Base-by-base conservation (phyloP, 305 asterid genomes). In the Fraxinus velutina region DNA sequence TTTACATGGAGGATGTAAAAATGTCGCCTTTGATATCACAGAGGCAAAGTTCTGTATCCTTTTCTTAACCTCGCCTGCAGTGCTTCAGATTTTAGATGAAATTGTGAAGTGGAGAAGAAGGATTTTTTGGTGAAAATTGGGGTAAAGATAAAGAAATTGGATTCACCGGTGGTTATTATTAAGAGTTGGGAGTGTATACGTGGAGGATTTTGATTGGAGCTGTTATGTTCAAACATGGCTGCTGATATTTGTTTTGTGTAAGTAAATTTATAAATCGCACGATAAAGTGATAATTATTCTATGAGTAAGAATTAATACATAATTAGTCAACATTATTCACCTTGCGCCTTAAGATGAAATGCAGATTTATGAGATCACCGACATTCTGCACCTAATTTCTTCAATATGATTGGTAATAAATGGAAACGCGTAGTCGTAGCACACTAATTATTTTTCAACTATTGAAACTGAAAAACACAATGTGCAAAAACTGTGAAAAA, bases 161-260 rank as follows among this genome's bases (percentile, higher is more conserved):
- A 8, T 6, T 60, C 32, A 9, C 29, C 0, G 39, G 77, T 17
- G 44, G 27, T 24, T 24, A 80, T 52, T 80, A 71, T 64, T 21
- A n/a, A 76, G 79, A 71, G 60, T 17, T 36, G 4, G 12, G 33
- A 0, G 73, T 9, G 81, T 73, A n/a, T 3, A 83, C 86, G 84
- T 71, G 86, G 84, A 27, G 9, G 73, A 5, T 6, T 60, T 3
- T 80, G 76, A 76, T 84, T 84, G 84, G 86, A 7, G 71, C 30
- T 21, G 32, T 19, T 6, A 2, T 21, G 9, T 60, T 60, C 71
- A 21, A 60, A 7, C 0, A 0, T 19, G 71, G 32, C 29, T 60
- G 71, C 71, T 21, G 12, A 60, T 7, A 42, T 42, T 42, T 42
- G 50, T 42, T 42, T 44, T 34, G 39, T 44, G 0, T 44, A 12